Evolutionary conservation across 1,284 basidiomycete genomes (phyloP), one percentile per base, ranked within the genome.

Genomic region (Naganishia sp.): DNA sequence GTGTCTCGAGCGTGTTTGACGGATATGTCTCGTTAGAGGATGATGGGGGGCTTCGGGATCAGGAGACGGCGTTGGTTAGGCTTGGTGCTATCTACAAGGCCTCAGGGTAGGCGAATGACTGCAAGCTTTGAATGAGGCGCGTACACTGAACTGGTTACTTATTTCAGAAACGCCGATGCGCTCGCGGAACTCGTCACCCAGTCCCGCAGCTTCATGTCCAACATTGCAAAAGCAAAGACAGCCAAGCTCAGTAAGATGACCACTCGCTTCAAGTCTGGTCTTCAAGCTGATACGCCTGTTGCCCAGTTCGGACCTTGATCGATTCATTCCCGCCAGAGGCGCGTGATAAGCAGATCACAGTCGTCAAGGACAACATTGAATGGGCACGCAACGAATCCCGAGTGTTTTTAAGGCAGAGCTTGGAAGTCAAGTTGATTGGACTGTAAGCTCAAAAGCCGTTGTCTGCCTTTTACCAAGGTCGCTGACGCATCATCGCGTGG

Each of bases 171-270:
- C 81, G 87, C 91, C 6, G 80, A 88, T 69, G 90, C 90, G 28
- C 84, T 99, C 2, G 91, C 94, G 1, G 86, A 92, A 67, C 88
- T 96, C 15, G 91, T 98, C 64, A 89, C 87, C 0, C 85, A 89
- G 39, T 95, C 92, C 0, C 84, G 94, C 63, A 85, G 88, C 0
- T 95, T 96, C 82, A 93, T 97, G 87, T 89, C 90, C 0, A 89
- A 90, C 16, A 93, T 94, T 1, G 94, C 95, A 31, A 99, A 99
- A 80, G 95, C 96, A 9, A 99, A 99, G 82, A 97, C 95, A 0
- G 94, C 95, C 2, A 97, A 97, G 82, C 86, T 98, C 70, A 94
- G 92, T 93, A 70, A 70, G 89, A 83, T 18, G 23, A 25, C n/a
- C 13, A 13, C 36, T 10, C 36, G 7, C 10, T 10, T 13, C 9